These are phyloP conservation scores for Cocos nucifera DNA, from an alignment of 176 grass and related monocot genomes.

Conservation along the genomic window DNA sequence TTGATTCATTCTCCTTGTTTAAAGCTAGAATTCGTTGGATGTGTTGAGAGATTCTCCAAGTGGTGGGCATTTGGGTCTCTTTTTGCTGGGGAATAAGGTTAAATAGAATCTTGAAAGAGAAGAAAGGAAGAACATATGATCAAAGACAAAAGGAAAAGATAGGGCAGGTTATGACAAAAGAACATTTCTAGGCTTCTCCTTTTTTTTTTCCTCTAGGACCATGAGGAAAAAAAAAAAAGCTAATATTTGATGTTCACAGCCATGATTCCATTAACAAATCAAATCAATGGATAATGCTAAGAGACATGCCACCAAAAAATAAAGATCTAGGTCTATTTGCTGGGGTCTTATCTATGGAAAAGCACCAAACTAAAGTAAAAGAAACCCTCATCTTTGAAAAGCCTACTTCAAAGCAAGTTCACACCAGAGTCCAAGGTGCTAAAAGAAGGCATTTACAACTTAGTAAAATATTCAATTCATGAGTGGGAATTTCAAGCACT, in stretches of 20 bases:
- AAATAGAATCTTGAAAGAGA: conserved; percentile 20
- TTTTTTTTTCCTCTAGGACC: conserved; percentile 27
- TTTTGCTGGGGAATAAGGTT: conserved; percentile 13
- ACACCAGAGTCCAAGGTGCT: neutral
- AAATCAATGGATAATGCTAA: conserved; percentile 42
- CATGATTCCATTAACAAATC: conserved; percentile 37
- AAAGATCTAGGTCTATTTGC: conserved; percentile 42
- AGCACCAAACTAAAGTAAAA: conserved; percentile 45
- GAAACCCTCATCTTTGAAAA: conserved; percentile 40
- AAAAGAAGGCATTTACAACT: neutral
- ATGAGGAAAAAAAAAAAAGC: conserved; percentile 15
- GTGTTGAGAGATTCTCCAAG: conserved; percentile 17
- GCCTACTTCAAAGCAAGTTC: conserved; percentile 27
- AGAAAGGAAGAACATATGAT: conserved; percentile 19
- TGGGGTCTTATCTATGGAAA: conserved; percentile 36
- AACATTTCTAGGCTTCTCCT: conserved; percentile 19
- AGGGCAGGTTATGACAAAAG: conserved; percentile 41
- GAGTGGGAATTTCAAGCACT: neutral
- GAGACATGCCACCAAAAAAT: conserved; percentile 21
- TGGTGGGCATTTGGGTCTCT: conserved; percentile 9
- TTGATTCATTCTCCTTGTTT: neutral
- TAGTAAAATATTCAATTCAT: neutral
- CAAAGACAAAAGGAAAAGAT: neutral
- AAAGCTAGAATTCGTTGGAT: neutral
- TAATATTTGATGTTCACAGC: conserved; percentile 48